Percentiles rank a stretch among this genome's conserved stretches.
These are phyloP conservation scores for Populus tremula DNA, from an alignment of 345 rosid species.

Conservation along the genomic window DNA sequence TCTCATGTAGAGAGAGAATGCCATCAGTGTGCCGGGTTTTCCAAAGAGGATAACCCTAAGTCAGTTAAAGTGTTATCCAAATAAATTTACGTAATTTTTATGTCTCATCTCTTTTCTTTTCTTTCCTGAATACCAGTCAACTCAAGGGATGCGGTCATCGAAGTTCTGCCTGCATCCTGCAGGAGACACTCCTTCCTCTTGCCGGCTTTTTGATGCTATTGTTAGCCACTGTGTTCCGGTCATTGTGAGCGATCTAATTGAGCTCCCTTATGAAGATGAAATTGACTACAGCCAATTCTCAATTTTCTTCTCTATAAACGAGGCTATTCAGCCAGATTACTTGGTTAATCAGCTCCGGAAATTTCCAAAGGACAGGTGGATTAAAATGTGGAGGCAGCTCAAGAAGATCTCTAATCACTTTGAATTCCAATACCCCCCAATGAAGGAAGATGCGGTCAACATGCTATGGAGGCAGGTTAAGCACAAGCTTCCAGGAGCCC, in stretches of 20 bases:
- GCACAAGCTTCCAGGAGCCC: constrained; percentile 60
- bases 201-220: constrained; percentile 81
- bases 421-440: constrained; percentile 74
- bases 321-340: constrained; percentile 65
- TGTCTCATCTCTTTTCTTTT: constrained; percentile 14
- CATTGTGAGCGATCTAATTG: constrained; percentile 73
- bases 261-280: constrained; percentile 85
- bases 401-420: constrained; percentile 74
- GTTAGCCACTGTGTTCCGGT: constrained; percentile 88
- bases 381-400: constrained; percentile 64
- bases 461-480: constrained; percentile 90
- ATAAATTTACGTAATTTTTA: neutral
- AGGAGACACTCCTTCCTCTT: constrained; percentile 93
- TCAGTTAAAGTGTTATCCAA: neutral
- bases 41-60: neutral
- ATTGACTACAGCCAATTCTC: constrained; percentile 73
- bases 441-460: constrained; percentile 71
- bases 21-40: neutral
- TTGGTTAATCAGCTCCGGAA: constrained; percentile 61
- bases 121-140: constrained; percentile 47
- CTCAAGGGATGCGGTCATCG: constrained; percentile 79
- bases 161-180: constrained; percentile 88
- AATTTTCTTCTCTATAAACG: constrained; percentile 65
- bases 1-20: neutral
- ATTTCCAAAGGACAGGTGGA: constrained; percentile 71